Evolutionary conservation across 306 rosid species (phyloP), one percentile per base, ranked within the genome.

Genomic region (Styphnolobium japonicum): DNA sequence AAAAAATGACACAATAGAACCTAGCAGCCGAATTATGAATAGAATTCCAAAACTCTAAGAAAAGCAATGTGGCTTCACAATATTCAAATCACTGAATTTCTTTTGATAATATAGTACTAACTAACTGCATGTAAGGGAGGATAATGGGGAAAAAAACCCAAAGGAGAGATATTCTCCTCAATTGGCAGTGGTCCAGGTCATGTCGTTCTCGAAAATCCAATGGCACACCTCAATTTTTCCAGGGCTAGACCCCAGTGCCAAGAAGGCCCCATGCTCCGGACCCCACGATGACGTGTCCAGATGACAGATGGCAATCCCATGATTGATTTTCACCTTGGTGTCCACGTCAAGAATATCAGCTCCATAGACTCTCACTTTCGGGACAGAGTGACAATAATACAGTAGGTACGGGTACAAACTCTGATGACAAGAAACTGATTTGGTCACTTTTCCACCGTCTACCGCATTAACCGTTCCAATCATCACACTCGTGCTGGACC

Each of bases 371-470:
- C 96, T 85, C 53, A 92, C 98, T 36, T 80, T 67, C 0, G 98
- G 98, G 2, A 91, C 97, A 1, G 92, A 88, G 89, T 95, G 98
- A 48, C 98, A 95, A 36, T 95, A 95, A 70, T 92, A 95, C 48
- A 95, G 40, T 51, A 95, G 66, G 72, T 95, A 91, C 11, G 98
- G 97, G 88, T 91, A 95, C 85, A 95, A 27, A 66, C 91, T 91
- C 48, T 91, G 98, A 67, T 95, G 98, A 81, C 98, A 95, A 0
- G 98, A 95, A 0, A 95, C 98, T 0, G 97, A 89, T 39, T 89
- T 42, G 0, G 90, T 92, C 67, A 90, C 88, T 31, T 81, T 31
- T 62, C 98, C 98, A 5, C 97, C 90, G 88, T 88, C 78, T 75
- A 91, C 62, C 2, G 64, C 73, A 3, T 48, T 77, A 8, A 92